Evolutionary conservation across 1,284 basidiomycete species (phyloP), one percentile per base, ranked within the genome.

Genomic region (Bjerkandera adusta): DNA sequence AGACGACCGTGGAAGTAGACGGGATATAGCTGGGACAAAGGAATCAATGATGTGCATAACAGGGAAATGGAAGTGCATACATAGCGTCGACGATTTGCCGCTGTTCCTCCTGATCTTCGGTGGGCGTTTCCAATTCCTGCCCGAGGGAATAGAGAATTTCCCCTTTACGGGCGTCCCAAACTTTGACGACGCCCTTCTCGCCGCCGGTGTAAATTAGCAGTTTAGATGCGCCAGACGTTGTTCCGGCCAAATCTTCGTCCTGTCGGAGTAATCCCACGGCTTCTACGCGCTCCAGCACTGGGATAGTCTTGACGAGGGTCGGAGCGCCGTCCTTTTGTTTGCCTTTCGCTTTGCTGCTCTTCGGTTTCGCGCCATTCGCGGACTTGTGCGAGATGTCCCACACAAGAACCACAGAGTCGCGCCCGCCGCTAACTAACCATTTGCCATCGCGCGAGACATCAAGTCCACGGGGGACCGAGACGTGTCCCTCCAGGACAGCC

Each of bases 341-440:
- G 22, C 76, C 73, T 66, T 83, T 81, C 45, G 71, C 69, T 63
- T 81, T 78, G 47, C 63, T 65, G 43, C 59, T 57, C 48, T 65
- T 62, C 46, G 40, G 52, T 48, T 60, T 68, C 15, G 57, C 47
- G 10, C 47, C 46, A 21, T 58, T 50, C 27, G 63, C 44, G 16
- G 53, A 51, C 29, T 62, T 69, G 16, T 71, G 62, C 3, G 70
- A 68, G 26, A 92, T 70, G 60, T 96, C 89, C 94, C 94, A 98
- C 1, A 97, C 73, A 37, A 96, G 69, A 15, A 91, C 87, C 3
- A 97, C 92, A 11, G 91, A 87, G 66, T 98, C 94, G 48, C 94
- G 73, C 33, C 93, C 94, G 15, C 90, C 93, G 45, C 85, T 92
- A 47, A 97, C 70, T 15, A 96, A 76, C 83, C 86, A 93, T 60